Percentiles rank a stretch among this genome's conserved stretches.
These are phyloP conservation scores for Petrea volubilis DNA, from an alignment of 257 asterid genomes.

Conservation along the genomic window DNA sequence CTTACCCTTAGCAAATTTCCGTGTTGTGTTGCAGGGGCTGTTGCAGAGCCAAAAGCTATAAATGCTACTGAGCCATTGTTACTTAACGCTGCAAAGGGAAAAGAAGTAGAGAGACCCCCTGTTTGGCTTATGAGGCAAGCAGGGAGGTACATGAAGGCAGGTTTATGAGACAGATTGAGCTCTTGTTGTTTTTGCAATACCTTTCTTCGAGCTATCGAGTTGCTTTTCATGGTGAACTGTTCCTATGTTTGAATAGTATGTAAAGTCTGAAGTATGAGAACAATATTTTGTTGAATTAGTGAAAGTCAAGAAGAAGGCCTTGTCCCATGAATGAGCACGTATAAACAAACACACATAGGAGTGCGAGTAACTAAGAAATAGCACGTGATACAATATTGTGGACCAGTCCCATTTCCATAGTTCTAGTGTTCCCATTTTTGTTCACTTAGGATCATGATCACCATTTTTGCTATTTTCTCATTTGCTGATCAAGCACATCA, in stretches of 20 bases:
- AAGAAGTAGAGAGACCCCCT: constrained; percentile 95
- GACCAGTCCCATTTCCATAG: too few relatives aligned
- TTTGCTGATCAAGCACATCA: background rate
- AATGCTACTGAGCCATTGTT: constrained; percentile 80
- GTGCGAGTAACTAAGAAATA: background rate
- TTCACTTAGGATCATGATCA: background rate
- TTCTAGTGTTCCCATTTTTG: background rate
- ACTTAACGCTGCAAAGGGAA: constrained; percentile 85
- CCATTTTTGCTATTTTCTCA: background rate
- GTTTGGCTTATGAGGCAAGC: constrained; percentile 99
- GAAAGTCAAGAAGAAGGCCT: background rate
- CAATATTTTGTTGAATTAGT: background rate
- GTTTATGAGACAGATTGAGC: constrained; percentile 43
- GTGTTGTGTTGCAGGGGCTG: constrained; percentile 51
- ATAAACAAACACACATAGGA: background rate
- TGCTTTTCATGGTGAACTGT: background rate
- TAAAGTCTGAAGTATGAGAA: background rate
- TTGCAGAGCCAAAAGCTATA: constrained; percentile 79
- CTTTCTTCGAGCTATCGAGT: background rate
- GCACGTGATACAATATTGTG: background rate
- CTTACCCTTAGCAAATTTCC: background rate
- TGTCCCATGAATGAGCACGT: background rate
- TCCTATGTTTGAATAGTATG: background rate
- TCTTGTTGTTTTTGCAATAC: background rate
- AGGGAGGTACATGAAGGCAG: constrained; percentile 99